Base-by-base conservation (phyloP, 1,284 basidiomycete genomes). In the Malassezia nana region DNA sequence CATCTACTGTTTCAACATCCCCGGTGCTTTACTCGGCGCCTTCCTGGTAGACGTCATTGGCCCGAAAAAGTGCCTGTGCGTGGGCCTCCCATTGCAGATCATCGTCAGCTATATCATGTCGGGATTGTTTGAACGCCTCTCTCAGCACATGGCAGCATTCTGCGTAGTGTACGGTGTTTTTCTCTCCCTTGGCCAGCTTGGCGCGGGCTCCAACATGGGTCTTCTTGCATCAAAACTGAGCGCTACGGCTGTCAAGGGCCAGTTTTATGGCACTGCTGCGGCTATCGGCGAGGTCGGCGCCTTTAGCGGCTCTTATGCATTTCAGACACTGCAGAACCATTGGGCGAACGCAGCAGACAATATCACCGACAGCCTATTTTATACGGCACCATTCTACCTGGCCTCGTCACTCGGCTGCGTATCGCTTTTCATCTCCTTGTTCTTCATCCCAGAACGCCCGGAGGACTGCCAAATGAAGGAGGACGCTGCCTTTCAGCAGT, bases 81-180 rank as follows among this genome's bases (percentile, higher is more conserved):
- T 62, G 16, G 69, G 64, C 16, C 56, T 70, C 1, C 28, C 63
- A 22, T 40, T 54, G 32, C 70, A 73, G 46, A 58, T 65, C n/a
- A 53, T 63, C 16, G 42, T 78, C 15, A 87, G 81, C 18, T 91
- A 91, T 44, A 58, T 58, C 44, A 58, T 73, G 57, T 57, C 63
- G 6, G 74, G 69, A 31, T 57, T 57, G 1, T 70, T 69, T 39
- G 45, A 46, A 13, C 16, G 50, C 24, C 64, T 75, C 5, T 43
- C 59, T 1, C 5, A 29, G 2, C 28, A 28, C 16, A 49, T 49
- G 9, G 35, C 38, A 1, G 67, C 59, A 1, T 65, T 75, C n/a
- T 60, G 70, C 76, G 81, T 89, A 39, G 77, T 92, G 9, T 92
- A 92, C 65, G 89, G 89, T 8, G 82, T 94, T 49, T 95, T 92